phyloP scores from a whole-genome alignment of 345 rosid species.

The Populus tremula region DNA sequence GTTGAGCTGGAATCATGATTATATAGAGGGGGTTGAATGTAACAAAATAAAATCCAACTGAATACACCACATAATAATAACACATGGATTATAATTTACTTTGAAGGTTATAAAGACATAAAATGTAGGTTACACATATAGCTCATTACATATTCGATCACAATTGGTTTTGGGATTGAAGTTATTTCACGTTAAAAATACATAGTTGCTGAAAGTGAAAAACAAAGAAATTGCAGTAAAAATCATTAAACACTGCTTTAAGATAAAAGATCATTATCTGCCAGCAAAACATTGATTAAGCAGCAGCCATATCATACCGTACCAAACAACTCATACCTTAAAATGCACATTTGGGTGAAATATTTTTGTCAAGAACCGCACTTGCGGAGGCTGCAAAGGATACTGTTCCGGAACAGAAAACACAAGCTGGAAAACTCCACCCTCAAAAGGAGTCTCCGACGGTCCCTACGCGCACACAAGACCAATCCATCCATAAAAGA shows the following conservation, averaged over 20 bases:
- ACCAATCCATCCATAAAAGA: constrained; percentile 4
- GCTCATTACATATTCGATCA: no score
- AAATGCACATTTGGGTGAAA: constrained; percentile 99
- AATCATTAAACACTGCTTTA: background rate
- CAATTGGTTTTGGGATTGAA: no score
- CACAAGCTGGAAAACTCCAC: constrained; percentile 94
- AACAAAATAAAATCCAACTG: no score
- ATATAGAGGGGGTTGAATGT: no score
- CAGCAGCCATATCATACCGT: background rate
- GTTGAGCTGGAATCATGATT: no score
- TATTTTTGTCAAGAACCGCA: constrained; percentile 90
- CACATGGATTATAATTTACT: no score
- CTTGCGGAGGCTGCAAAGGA: constrained; percentile 99
- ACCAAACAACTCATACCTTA: constrained; percentile 48
- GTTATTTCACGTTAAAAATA: no score
- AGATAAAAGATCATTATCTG: background rate
- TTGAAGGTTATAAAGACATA: no score
- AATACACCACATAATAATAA: no score
- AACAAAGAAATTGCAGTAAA: background rate
- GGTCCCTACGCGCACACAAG: constrained; percentile 59
- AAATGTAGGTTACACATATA: no score
- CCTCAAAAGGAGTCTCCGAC: constrained; percentile 95
- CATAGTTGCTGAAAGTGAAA: background rate
- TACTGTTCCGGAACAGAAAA: constrained; percentile 95
- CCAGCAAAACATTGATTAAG: background rate